Percentiles rank a stretch among this genome's conserved stretches.
Conservation (phyloP, 306 rosid species). For the Corylus avellana region DNA sequence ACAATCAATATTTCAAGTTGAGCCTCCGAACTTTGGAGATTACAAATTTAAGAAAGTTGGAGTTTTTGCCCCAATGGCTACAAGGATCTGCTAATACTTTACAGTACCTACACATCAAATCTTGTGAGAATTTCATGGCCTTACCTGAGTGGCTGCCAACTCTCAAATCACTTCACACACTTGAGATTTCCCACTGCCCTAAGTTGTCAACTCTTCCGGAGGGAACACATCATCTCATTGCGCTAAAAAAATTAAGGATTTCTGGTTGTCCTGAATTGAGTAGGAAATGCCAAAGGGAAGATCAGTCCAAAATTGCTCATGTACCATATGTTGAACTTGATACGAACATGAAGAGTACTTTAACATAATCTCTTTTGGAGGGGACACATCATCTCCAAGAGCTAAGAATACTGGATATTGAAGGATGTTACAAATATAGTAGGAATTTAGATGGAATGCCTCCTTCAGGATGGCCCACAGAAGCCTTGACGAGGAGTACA, state of each 20-base stretch:
- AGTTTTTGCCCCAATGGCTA: constrained; percentile 33
- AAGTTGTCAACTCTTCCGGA: too few relatives aligned
- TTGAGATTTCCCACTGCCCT: too few relatives aligned
- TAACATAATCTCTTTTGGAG: too few relatives aligned
- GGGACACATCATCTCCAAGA: neutral
- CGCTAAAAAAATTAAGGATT: too few relatives aligned
- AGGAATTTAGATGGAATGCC: neutral
- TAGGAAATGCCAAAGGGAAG: too few relatives aligned
- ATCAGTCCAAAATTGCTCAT: too few relatives aligned
- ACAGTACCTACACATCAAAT: neutral
- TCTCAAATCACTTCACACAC: too few relatives aligned
- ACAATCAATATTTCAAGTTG: neutral
- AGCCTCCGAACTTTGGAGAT: constrained; percentile 3
- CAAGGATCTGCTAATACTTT: constrained; percentile 23
- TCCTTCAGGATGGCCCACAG: neutral
- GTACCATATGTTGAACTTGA: too few relatives aligned
- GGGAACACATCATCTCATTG: too few relatives aligned
- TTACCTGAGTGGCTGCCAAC: constrained; percentile 7
- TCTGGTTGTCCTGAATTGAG: too few relatives aligned
- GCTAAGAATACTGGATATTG: neutral
- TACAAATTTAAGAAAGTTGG: neutral
- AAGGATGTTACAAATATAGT: neutral
- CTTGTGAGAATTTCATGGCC: neutral
- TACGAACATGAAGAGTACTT: too few relatives aligned
- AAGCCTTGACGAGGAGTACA: neutral